Base-by-base conservation (phyloP, 1,284 basidiomycete genomes). In the Quambalaria eucalypti region DNA sequence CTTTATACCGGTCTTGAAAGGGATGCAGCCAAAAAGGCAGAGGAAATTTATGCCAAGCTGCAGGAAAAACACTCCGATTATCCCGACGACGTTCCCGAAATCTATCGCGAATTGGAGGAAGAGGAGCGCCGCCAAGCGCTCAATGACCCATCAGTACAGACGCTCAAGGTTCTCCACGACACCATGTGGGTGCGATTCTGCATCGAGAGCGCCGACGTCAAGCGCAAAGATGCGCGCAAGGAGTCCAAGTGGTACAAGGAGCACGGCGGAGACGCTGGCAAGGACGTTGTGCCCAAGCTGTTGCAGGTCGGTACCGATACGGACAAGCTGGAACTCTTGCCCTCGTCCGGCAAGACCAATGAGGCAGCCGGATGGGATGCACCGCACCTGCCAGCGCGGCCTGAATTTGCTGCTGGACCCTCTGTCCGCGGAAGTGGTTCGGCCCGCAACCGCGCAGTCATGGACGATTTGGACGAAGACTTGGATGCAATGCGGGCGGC, bases 41-140 rank as follows among this genome's bases (percentile, higher is more conserved):
- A 8, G 16, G n/a, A n/a, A n/a, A n/a, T n/a, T n/a, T n/a, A n/a
- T n/a, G n/a, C n/a, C n/a, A n/a, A n/a, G n/a, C n/a, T n/a, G n/a
- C n/a, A n/a, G n/a, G n/a, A n/a, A n/a, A 4, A 39, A 21, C 36
- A 21, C 10, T 39, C 21, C 36, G 10, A 39, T 21, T n/a, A 26
- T 70, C 10, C 66, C 0, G 62, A 58, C n/a, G 67, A 69, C 26
- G 66, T 64, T 1, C 71, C 73, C 1, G 69, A 68, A 25, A 74
- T 73, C 52, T 73, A 75, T 51, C 57, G 65, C 14, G 73, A 73
- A 47, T 60, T 74, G 66, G 68, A 71, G 38, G 53, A 57, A n/a
- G 64, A 58, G 14, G 71, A 75, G n/a, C 52, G 58, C 9, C 31
- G 28, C 33, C 36, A 38, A 16, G 42, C 42, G 5, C 14, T 12